phyloP scores from a whole-genome alignment of 805 yeast species.

The Cyberlindnera mycetangii region DNA sequence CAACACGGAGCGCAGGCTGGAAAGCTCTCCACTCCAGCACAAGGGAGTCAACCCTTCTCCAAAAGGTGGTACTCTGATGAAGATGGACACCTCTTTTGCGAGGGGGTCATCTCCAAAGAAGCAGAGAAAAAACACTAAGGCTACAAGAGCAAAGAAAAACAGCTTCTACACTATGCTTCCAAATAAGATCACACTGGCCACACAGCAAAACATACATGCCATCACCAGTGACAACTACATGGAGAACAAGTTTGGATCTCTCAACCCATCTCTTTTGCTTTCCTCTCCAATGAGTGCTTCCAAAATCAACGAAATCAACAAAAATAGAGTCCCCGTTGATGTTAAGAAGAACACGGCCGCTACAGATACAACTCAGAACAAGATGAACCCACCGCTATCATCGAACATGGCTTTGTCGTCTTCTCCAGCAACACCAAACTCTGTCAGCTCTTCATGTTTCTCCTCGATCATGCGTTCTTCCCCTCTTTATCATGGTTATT shows the following conservation, averaged over 20 bases:
- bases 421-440: slow-evolving; percentile 28
- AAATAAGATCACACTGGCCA: slow-evolving; percentile 12
- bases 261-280: slow-evolving; percentile 26
- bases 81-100: slow-evolving; percentile 10
- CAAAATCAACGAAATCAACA: slow-evolving; percentile 16
- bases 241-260: slow-evolving; percentile 10
- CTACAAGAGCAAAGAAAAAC: slow-evolving; percentile 8
- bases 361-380: not conserved
- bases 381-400: slow-evolving; percentile 2
- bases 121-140: slow-evolving; percentile 1
- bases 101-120: not conserved
- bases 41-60: slow-evolving; percentile 24
- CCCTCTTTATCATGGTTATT: slow-evolving; percentile 30
- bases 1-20: not conserved
- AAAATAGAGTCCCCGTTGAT: slow-evolving; percentile 11
- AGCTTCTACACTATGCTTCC: slow-evolving; percentile 10
- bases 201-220: slow-evolving; percentile 26
- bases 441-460: slow-evolving; percentile 25
- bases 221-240: slow-evolving; percentile 10
- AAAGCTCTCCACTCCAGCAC: slow-evolving; percentile 19
- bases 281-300: slow-evolving; percentile 27
- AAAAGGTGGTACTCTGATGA: slow-evolving; percentile 27
- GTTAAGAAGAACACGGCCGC: not conserved
- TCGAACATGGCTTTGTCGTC: slow-evolving; percentile 12
- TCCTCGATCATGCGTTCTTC: slow-evolving; percentile 31